Evolutionary conservation across 306 rosid species (phyloP).

Genomic region (Potentilla sterilis): DNA sequence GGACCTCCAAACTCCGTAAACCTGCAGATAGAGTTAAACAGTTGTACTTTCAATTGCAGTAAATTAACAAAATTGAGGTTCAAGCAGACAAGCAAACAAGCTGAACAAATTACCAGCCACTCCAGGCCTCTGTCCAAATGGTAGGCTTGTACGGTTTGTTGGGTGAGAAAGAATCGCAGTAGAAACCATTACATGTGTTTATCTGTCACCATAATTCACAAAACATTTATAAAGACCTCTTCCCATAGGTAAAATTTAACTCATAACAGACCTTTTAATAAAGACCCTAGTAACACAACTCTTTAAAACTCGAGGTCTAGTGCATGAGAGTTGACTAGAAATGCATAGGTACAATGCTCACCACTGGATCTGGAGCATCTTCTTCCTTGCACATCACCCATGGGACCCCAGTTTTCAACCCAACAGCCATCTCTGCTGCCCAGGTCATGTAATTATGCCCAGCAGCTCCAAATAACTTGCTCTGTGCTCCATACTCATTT

Average conservation of each 20-base stretch:
- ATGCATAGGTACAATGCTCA: slow-evolving; percentile 33
- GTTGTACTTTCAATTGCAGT: background rate
- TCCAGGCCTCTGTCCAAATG: slow-evolving; percentile 99
- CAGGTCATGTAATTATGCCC: slow-evolving; percentile 82
- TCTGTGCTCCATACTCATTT: slow-evolving; percentile 89
- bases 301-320: background rate
- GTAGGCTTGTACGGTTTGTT: slow-evolving; percentile 90
- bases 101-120: slow-evolving; percentile 76
- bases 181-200: slow-evolving; percentile 95
- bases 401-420: slow-evolving; percentile 90
- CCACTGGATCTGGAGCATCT: slow-evolving; percentile 99
- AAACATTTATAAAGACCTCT: slow-evolving; percentile 24
- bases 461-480: slow-evolving; percentile 75
- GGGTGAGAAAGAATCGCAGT: slow-evolving; percentile 87
- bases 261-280: background rate
- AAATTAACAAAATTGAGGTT: slow-evolving; percentile 3
- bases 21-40: slow-evolving; percentile 44
- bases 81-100: slow-evolving; percentile 19
- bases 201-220: slow-evolving; percentile 55
- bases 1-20: slow-evolving; percentile 94
- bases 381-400: slow-evolving; percentile 99
- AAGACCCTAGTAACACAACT: background rate
- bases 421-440: slow-evolving; percentile 98
- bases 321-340: background rate
- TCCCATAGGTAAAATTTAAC: slow-evolving; percentile 1